Evolutionary conservation across 129 eudicot species (phyloP).

Genomic region (Calendula officinalis): DNA sequence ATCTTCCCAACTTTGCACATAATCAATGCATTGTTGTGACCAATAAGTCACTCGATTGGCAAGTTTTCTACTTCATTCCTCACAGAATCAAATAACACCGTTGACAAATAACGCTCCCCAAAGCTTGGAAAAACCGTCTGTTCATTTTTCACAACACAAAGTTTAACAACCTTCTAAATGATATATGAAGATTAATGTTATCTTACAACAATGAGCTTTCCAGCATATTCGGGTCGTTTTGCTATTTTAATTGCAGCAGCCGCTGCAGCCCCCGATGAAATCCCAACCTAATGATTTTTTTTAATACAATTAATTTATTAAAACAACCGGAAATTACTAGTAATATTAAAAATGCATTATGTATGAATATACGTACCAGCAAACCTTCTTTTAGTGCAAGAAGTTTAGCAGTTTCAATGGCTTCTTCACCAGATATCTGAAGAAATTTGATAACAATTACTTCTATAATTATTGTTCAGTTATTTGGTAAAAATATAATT

Average conservation of each 20-base stretch:
- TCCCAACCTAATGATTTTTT: constrained; percentile 43
- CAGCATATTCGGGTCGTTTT: constrained; percentile 54
- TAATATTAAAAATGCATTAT: neutral
- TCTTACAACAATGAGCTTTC: constrained; percentile 75
- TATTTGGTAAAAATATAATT: no score
- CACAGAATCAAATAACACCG: constrained; percentile 52
- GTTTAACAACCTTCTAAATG: neutral
- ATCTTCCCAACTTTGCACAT: neutral
- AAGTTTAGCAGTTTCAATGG: constrained; percentile 73
- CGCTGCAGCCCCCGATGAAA: constrained; percentile 76
- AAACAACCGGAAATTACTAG: neutral
- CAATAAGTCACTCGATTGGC: constrained; percentile 33
- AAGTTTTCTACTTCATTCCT: constrained; percentile 52
- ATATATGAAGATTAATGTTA: neutral
- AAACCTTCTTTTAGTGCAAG: constrained; percentile 78
- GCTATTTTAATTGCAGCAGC: constrained; percentile 65
- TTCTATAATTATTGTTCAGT: no score
- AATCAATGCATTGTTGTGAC: neutral
- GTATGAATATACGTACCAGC: constrained; percentile 50
- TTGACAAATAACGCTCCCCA: constrained; percentile 69
- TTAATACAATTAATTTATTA: no score
- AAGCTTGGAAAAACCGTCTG: constrained; percentile 62
- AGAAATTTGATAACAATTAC: neutral
- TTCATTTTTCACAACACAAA: neutral
- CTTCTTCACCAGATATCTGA: constrained; percentile 70